phyloP scores from a whole-genome alignment of 202 grass and related monocot species.

The Schoenoplectus triqueter region DNA sequence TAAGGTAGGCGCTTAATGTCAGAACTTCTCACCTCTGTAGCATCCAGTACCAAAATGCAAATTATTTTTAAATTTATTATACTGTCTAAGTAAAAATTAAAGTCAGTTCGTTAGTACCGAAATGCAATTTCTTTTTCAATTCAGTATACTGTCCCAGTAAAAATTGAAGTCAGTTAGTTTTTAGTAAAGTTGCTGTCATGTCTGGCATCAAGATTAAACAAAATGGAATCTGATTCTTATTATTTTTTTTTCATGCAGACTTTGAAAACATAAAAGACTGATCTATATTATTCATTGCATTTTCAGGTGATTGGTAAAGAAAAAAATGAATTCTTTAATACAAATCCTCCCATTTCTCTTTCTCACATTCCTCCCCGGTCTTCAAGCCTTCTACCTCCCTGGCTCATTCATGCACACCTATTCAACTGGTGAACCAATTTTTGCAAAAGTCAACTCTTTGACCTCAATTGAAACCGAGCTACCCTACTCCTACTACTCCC shows the following conservation, averaged over 20 bases:
- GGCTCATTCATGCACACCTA: slow-evolving; percentile 73
- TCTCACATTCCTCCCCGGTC: slow-evolving; percentile 43
- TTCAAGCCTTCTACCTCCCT: slow-evolving; percentile 60
- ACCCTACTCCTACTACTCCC: slow-evolving; percentile 64
- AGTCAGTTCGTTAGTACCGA: neutral
- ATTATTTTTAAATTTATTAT: neutral
- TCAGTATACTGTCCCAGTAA: neutral
- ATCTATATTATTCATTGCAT: slow-evolving; percentile 7
- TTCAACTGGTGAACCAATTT: slow-evolving; percentile 33
- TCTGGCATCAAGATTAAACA: neutral
- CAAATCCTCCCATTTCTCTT: slow-evolving; percentile 50
- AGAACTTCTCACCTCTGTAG: neutral
- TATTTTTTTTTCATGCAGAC: neutral
- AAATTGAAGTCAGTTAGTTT: neutral
- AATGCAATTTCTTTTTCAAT: neutral
- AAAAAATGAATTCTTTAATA: slow-evolving; percentile 44
- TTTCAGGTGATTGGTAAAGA: no score
- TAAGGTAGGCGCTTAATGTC: neutral
- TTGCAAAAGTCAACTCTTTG: slow-evolving; percentile 68
- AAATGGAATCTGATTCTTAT: neutral
- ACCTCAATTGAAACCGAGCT: slow-evolving; percentile 72
- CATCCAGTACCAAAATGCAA: neutral
- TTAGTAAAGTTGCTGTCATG: neutral
- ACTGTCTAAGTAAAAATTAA: neutral
- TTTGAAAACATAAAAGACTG: neutral